Base-by-base conservation (phyloP, 176 grass and related monocot genomes). In the Microstegium vimineum region DNA sequence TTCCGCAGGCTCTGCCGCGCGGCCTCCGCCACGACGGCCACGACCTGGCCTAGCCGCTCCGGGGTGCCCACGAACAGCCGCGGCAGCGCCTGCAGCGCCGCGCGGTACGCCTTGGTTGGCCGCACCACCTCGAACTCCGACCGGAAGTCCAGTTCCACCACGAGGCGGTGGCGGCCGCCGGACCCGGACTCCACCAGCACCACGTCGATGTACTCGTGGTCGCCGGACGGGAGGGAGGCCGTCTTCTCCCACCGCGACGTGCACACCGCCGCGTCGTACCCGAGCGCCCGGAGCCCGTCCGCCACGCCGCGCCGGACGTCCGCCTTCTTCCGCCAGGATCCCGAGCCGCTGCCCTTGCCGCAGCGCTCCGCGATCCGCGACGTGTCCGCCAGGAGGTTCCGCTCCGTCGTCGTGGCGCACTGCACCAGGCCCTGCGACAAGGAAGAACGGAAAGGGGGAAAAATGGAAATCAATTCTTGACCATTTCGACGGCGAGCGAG, bases 121-220 rank as follows among this genome's bases (percentile, higher is more conserved):
- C 94, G 84, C 38, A 91, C 94, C 66, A 97, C 83, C 89, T 97
- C 94, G 47, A 97, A 97, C 91, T 94, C 89, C 12, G 89, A 86
- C 49, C 82, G 82, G 76, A 97, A 97, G 79, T 91, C 94, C 32
- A 94, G 83, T 78, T 97, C 94, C 75, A 97, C 89, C 27, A 97
- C 49, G 2, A 97, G 20, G 12, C 70, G 14, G 16, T 52, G 83
- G 2, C 84, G 35, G 4, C 4, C 31, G 36, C 56, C 77, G 20
- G 62, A 8, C n/a, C 9, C 77, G 45, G 3, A 1, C 22, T 8
- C 77, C 56, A 30, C 25, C 60, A 91, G 32, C 57, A 93, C 28
- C n/a, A 71, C 94, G 75, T 97, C 94, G 68, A 97, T 67, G 81
- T 97, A 97, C 87, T 97, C 91, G 80, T 97, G 91, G 73, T 89